Percentiles rank a stretch among this genome's conserved stretches.
Evolutionary conservation across 2,329 filamentous ascomycete species (phyloP).

Genomic region (Nigrospora osmanthi): DNA sequence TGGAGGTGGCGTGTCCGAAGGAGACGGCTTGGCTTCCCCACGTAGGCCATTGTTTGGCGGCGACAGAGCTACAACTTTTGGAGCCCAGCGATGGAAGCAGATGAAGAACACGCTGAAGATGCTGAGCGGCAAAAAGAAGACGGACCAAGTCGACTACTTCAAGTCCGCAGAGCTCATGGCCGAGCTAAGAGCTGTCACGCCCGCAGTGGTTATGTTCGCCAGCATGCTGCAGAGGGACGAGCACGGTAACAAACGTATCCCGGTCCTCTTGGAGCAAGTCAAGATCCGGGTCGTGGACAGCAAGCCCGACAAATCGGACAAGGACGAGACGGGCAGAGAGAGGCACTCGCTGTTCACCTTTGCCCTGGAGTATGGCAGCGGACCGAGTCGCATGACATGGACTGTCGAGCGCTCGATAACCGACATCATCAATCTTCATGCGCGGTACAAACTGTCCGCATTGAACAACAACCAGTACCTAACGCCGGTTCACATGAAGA

Average conservation of each 20-base stretch:
- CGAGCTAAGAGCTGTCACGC: slow-evolving; percentile 84
- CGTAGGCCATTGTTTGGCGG: slow-evolving; percentile 50
- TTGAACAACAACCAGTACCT: slow-evolving; percentile 72
- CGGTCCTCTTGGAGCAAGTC: slow-evolving; percentile 88
- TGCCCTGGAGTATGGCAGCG: slow-evolving; percentile 92
- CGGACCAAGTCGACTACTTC: slow-evolving; percentile 83
- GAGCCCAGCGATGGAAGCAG: slow-evolving; percentile 82
- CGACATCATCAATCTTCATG: slow-evolving; percentile 88
- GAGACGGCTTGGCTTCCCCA: slow-evolving; percentile 46
- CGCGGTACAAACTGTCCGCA: slow-evolving; percentile 84
- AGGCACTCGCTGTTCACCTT: slow-evolving; percentile 84
- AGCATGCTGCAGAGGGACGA: slow-evolving; percentile 98
- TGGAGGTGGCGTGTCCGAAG: slow-evolving; percentile 55
- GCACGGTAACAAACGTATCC: slow-evolving; percentile 89
- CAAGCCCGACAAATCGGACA: slow-evolving; percentile 55
- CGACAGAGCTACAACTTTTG: slow-evolving; percentile 65
- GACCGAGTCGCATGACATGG: slow-evolving; percentile 95
- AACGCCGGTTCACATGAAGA: slow-evolving; percentile 55
- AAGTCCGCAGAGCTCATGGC: slow-evolving; percentile 97
- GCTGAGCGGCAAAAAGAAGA: slow-evolving; percentile 66
- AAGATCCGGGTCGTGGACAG: slow-evolving; percentile 84
- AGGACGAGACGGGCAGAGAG: slow-evolving; percentile 53
- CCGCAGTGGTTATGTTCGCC: slow-evolving; percentile 86
- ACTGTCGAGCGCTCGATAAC: slow-evolving; percentile 77
- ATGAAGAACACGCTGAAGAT: slow-evolving; percentile 83